These are phyloP conservation scores for Talaromyces islandicus DNA, from an alignment of 2,329 filamentous ascomycete genomes.

Conservation along the genomic window DNA sequence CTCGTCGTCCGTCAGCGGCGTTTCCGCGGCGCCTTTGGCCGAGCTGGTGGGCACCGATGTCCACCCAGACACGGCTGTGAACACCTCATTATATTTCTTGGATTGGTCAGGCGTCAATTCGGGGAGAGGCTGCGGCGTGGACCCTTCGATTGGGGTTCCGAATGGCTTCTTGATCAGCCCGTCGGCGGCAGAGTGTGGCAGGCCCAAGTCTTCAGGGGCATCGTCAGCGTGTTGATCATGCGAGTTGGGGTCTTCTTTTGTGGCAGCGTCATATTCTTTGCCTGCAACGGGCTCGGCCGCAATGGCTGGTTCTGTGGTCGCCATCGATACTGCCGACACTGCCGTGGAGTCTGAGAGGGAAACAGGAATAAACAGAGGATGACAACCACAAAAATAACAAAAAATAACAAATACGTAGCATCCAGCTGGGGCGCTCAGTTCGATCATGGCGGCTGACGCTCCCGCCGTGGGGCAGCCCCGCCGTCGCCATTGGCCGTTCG, in stretches of 20 bases:
- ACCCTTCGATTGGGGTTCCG: constrained; percentile 49
- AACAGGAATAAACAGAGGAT: background rate
- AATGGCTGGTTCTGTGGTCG: background rate
- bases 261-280: background rate
- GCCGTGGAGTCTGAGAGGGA: background rate
- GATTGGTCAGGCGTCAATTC: constrained; percentile 70
- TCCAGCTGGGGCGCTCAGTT: too few relatives aligned
- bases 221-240: constrained; percentile 5
- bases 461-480: background rate
- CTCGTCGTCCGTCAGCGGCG: constrained; percentile 70
- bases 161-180: constrained; percentile 52
- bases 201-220: constrained; percentile 1
- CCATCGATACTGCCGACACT: background rate
- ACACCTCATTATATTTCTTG: constrained; percentile 71
- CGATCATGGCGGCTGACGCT: background rate
- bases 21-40: constrained; percentile 51
- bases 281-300: background rate
- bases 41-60: constrained; percentile 60
- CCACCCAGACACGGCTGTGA: constrained; percentile 66
- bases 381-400: background rate
- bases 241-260: background rate
- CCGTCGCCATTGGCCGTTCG: background rate
- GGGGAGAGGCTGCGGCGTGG: constrained; percentile 52
- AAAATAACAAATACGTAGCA: background rate
- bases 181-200: constrained; percentile 6